Conservation (phyloP, 2,329 filamentous ascomycete species). For the Zasmidium cellare region DNA sequence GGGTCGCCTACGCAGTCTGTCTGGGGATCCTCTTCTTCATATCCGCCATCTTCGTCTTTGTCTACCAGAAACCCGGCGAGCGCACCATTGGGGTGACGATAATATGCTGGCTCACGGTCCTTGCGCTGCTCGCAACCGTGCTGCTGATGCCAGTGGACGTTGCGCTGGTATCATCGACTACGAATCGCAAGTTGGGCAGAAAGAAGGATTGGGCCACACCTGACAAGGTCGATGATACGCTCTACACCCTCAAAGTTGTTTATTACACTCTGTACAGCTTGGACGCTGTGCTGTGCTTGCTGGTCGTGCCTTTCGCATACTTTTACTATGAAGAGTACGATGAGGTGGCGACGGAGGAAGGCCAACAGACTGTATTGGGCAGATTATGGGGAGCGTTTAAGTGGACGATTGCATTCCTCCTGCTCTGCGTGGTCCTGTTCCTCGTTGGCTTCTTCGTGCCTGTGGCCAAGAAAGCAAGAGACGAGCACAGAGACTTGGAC, state of each 20-base stretch:
- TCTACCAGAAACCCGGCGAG: conserved; percentile 87
- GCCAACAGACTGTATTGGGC: conserved; percentile 68
- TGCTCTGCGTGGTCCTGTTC: conserved; percentile 79
- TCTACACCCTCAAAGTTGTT: conserved; percentile 78
- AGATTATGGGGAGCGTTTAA: conserved; percentile 83
- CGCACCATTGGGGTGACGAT: conserved; percentile 78
- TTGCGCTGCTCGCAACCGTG: conserved; percentile 84
- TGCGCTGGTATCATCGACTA: conserved; percentile 88
- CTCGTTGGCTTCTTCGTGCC: conserved; percentile 93
- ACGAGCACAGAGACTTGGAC: conserved; percentile 75
- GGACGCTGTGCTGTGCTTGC: conserved; percentile 82
- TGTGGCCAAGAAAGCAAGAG: conserved; percentile 64
- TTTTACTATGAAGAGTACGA: conserved; percentile 99
- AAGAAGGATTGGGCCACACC: conserved; percentile 97
- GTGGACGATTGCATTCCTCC: conserved; percentile 83
- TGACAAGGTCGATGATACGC: conserved; percentile 72
- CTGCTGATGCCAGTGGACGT: conserved; percentile 93
- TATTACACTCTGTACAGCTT: conserved; percentile 93
- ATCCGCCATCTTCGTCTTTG: conserved; percentile 81
- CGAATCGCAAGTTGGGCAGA: conserved; percentile 68
- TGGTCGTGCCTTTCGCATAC: conserved; percentile 93
- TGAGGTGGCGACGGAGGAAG: conserved; percentile 80
- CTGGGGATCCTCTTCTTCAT: conserved; percentile 74
- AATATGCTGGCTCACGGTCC: conserved; percentile 84
- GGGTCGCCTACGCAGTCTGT: conserved; percentile 87